Base-by-base conservation (phyloP, 805 yeast species). In the Metschnikowia colocasiae region DNA sequence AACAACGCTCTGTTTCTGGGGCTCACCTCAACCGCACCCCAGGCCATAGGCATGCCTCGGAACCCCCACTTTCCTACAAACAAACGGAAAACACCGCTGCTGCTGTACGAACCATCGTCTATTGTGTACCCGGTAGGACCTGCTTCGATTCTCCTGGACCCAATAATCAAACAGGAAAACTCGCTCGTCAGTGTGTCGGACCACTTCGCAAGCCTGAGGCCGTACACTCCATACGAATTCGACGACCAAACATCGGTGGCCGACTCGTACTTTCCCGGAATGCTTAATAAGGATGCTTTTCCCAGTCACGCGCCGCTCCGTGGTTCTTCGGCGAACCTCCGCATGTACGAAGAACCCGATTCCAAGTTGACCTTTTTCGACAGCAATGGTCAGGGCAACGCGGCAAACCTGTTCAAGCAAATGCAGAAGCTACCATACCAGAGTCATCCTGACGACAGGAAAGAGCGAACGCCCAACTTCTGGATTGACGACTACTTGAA, bases 111-210 rank as follows among this genome's bases (percentile, higher is more conserved):
- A 9, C 53, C 56, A 12, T 45, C 51, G 9, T 45, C 46, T 13
- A 45, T 49, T 32, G 32, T 45, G 26, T 49, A 52, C 32, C 54
- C 51, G 2, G 50, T 35, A 0, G 55, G 48, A 3, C 46, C 51
- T 8, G 46, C 48, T 2, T 35, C 52, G 5, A 35, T 47, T 9
- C 48, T 48, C 29, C 49, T 35, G 49, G 49, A 52, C 10, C 41
- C 56, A 1, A 25, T 54, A n/a, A 23, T 44, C 16, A 45, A 66
- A 15, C 62, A 64, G 25, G 65, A 65, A 18, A 53, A 55, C 29
- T 67, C 72, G 15, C 46, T 64, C 8, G 58, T 63, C 10, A 63
- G 68, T 39, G 60, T 68, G 22, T 67, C 67, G 1, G 72, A 67
- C 42, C 62, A 59, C 40, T 56, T 55, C 27, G 48, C 38, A 12